Evolutionary conservation across 2,329 filamentous ascomycete species (phyloP).

Genomic region (Pseudocercospora fijiensis): DNA sequence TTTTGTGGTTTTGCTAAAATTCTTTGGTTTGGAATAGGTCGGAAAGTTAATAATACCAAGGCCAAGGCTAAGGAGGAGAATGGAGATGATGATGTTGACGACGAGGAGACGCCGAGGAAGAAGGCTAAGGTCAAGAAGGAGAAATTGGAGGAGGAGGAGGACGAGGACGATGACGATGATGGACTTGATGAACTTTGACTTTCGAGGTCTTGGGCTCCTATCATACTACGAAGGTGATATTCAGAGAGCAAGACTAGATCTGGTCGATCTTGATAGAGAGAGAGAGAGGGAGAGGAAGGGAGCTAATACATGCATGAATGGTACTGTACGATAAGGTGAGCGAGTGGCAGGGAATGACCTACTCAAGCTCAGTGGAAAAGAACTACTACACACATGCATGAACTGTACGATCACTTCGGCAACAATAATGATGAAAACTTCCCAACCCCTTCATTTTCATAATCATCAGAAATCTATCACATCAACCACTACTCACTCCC

Average conservation of each 20-base stretch:
- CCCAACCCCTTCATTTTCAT: neutral
- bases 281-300: neutral
- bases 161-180: constrained; percentile 19
- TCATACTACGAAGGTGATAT: too few species aligned
- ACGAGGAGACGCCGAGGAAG: constrained; percentile 22
- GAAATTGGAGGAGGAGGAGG: constrained; percentile 14
- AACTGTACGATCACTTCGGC: too few species aligned
- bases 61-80: constrained; percentile 14
- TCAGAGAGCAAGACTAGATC: too few species aligned
- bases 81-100: constrained; percentile 19
- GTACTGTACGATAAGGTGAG: neutral
- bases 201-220: too few species aligned
- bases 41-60: too few species aligned
- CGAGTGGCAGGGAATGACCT: neutral
- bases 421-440: neutral
- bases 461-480: neutral
- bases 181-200: neutral
- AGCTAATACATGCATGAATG: neutral
- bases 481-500: constrained; percentile 45
- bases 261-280: neutral
- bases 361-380: neutral
- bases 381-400: too few species aligned
- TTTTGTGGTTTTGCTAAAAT: neutral
- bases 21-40: neutral
- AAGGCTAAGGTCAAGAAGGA: constrained; percentile 17